Conservation (phyloP, 306 rosid species). For the Begonia fuchsioides region DNA sequence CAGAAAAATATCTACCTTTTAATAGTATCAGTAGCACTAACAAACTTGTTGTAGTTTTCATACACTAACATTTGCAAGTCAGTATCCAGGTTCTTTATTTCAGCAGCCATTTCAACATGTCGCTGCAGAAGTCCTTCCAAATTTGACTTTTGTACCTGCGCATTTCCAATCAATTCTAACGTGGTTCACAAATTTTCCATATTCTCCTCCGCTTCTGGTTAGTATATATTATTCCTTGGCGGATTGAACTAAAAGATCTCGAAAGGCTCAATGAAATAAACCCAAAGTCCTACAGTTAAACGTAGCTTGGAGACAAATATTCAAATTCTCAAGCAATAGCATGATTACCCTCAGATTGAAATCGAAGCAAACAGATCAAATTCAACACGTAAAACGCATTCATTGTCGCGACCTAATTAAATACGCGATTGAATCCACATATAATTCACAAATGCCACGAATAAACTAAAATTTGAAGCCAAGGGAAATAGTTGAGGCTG, state of each 20-base stretch:
- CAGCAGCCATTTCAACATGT: conserved; percentile 86
- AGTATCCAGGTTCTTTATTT: conserved; percentile 95
- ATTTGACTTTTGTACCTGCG: conserved; percentile 48
- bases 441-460: background rate
- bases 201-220: conserved; percentile 1
- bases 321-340: background rate
- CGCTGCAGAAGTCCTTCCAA: conserved; percentile 75
- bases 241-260: background rate
- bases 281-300: background rate
- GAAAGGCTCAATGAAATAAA: background rate
- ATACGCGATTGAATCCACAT: background rate
- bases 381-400: background rate
- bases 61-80: conserved; percentile 90
- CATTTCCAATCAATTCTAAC: background rate
- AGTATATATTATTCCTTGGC: background rate
- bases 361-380: background rate
- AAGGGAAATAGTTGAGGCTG: background rate
- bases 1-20: conserved; percentile 32
- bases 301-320: background rate
- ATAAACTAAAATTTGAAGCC: background rate
- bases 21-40: conserved; percentile 82
- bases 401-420: too few relatives aligned
- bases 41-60: conserved; percentile 85
- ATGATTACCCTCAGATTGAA: background rate
- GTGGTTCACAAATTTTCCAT: background rate